A percentile compares a stretch with the other conserved stretches of the same genome.
These are phyloP conservation scores for Metarhizium anisopliae DNA, from an alignment of 2,329 filamentous ascomycete genomes.

Conservation along the genomic window DNA sequence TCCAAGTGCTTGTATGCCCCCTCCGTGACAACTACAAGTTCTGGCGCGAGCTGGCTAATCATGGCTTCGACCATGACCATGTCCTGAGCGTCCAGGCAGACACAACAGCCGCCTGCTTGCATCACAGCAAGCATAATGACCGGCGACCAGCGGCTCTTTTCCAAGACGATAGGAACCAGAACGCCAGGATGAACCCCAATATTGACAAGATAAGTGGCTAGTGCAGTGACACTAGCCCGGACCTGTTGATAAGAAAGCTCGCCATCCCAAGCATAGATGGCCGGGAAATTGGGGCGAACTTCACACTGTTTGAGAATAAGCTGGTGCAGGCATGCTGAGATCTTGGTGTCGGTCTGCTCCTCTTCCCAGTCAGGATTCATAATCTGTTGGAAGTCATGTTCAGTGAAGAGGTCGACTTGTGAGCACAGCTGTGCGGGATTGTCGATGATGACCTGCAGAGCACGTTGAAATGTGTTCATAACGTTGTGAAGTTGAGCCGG, in stretches of 20 bases:
- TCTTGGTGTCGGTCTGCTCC: conserved; percentile 27
- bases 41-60: conserved; percentile 33
- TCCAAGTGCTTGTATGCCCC: conserved; percentile 29
- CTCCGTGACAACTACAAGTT: conserved; percentile 36
- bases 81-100: conserved; percentile 38
- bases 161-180: conserved; percentile 57
- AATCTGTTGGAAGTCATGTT: conserved; percentile 45
- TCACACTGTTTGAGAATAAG: conserved; percentile 32
- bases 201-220: conserved; percentile 37
- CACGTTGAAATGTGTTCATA: conserved; percentile 42
- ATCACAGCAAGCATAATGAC: conserved; percentile 61
- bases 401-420: conserved; percentile 43
- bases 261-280: conserved; percentile 36
- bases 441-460: conserved; percentile 37
- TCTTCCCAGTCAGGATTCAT: conserved; percentile 40
- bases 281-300: conserved; percentile 28
- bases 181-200: conserved; percentile 42
- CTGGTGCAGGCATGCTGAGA: conserved; percentile 34
- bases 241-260: conserved; percentile 32
- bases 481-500: conserved; percentile 36
- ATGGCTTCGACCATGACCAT: conserved; percentile 31
- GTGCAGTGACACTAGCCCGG: conserved; percentile 25
- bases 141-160: conserved; percentile 61
- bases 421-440: conserved; percentile 31
- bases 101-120: conserved; percentile 46